Base-by-base conservation (phyloP, 805 yeast genomes). In the Cyberlindnera mississippiensis region DNA sequence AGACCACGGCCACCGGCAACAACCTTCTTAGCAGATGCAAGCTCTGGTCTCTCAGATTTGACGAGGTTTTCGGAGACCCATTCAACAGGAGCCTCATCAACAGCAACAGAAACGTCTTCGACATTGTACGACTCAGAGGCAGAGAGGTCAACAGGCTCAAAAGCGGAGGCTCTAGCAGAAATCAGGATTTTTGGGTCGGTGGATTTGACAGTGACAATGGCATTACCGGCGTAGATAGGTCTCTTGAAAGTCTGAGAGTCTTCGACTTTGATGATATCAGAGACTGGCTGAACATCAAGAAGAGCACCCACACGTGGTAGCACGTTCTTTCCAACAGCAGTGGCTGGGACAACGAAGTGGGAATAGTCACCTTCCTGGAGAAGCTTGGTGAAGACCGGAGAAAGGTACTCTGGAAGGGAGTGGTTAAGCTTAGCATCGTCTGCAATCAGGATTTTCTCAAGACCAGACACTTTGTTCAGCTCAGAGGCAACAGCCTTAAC, bases 191-290 rank as follows among this genome's bases (percentile, higher is more conserved):
- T 69, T 4, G 71, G 61, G 56, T 91, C 96, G 18, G 61, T 69
- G 18, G 87, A 71, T 61, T 80, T 76, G 37, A 93, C 86, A 3
- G 96, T 89, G 31, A 87, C 76, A 44, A 87, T 69, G 5, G 95
- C 95, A 64, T 93, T 93, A 37, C 99, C 99, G 16, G 99, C 98
- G 61, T 86, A 93, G 29, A 91, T 88, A 35, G 98, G 97, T 63
- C 98, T 82, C 29, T 83, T 80, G 64, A 91, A 93, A 7, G 93
- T 84, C 47, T 74, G 76, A 14, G 76, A 71, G 38, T 78, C 68
- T 50, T 75, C 76, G 30, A 91, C 82, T 56, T 76, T 75, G 52
- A 75, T 76, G 44, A 93, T 74, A 59, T 91, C 98, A 20, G 91
- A 79, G 38, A 93, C 67, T 22, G 96, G 97, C 67, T 91, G 97